Percentiles rank a stretch among this genome's conserved stretches.
Conservation (phyloP, 73 alveolate genomes). For the Paraurostyla sp. region DNA sequence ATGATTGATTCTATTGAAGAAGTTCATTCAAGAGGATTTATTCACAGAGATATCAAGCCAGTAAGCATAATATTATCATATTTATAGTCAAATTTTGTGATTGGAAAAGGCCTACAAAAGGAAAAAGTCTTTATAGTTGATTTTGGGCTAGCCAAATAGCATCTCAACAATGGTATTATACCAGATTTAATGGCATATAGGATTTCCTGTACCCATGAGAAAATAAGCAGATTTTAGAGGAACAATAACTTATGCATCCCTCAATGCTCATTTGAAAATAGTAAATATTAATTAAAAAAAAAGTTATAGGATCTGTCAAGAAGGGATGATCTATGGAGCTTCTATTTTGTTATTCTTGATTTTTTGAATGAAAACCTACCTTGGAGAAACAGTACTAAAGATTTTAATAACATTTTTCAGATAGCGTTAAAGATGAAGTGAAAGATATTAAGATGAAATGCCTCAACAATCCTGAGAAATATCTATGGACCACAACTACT, state of each 20-base stretch:
- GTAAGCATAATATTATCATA: constrained; percentile 49
- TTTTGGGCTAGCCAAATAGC: constrained; percentile 86
- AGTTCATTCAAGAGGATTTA: constrained; percentile 80
- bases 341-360: constrained; percentile 78
- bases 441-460: constrained; percentile 70
- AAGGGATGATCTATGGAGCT: constrained; percentile 88
- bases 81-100: constrained; percentile 75
- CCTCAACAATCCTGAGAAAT: constrained; percentile 72
- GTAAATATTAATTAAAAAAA: neutral
- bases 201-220: constrained; percentile 70
- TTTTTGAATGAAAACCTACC: constrained; percentile 80
- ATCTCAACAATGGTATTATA: constrained; percentile 54
- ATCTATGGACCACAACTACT: constrained; percentile 73
- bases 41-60: constrained; percentile 90
- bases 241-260: constrained; percentile 87
- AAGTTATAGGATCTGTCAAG: constrained; percentile 69
- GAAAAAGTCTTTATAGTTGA: constrained; percentile 81
- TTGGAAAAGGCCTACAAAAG: constrained; percentile 62
- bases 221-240: constrained; percentile 84
- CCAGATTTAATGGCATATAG: neutral
- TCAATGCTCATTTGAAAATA: constrained; percentile 80
- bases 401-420: constrained; percentile 6
- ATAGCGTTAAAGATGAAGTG: constrained; percentile 66
- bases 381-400: constrained; percentile 76
- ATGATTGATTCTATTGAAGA: constrained; percentile 82